Conservation (phyloP, 495 filamentous ascomycete species). For the Elaphomyces granulatus region DNA sequence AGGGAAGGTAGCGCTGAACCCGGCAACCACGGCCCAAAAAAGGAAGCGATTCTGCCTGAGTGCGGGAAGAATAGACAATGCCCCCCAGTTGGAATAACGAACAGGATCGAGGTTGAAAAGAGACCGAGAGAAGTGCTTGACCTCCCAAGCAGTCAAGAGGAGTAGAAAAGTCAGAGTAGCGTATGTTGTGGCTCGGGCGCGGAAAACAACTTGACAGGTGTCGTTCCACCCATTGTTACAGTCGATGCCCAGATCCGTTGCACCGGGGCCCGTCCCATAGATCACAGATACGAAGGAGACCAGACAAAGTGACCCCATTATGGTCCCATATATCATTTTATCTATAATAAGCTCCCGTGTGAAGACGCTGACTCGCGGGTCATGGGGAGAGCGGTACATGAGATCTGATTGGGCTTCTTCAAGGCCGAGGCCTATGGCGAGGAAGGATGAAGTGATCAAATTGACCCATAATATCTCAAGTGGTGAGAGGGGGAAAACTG, state of each 20-base stretch:
- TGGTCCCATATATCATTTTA: conserved; percentile 58
- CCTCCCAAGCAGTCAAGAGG: conserved; percentile 61
- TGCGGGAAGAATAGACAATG: conserved; percentile 42
- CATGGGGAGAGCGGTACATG: conserved; percentile 57
- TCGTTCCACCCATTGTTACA: conserved; percentile 48
- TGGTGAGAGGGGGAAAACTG: conserved; percentile 62
- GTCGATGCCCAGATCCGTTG: conserved; percentile 43
- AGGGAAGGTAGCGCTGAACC: conserved; percentile 53
- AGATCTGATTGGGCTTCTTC: conserved; percentile 53
- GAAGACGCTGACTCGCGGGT: conserved; percentile 53
- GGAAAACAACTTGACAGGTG: conserved; percentile 50
- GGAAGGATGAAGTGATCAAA: conserved; percentile 60
- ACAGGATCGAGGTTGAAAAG: conserved; percentile 53
- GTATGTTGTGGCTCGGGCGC: conserved; percentile 63
- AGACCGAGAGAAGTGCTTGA: conserved; percentile 54
- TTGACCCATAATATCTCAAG: conserved; percentile 70
- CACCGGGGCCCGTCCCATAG: conserved; percentile 45
- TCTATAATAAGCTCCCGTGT: conserved; percentile 54
- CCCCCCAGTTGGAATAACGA: conserved; percentile 16
- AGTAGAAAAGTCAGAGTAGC: conserved; percentile 61
- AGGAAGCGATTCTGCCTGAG: conserved; percentile 58
- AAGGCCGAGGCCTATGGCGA: conserved; percentile 60
- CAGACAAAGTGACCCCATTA: conserved; percentile 54
- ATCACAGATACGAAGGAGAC: conserved; percentile 55
- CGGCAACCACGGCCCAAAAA: conserved; percentile 57